A percentile compares a stretch with the other conserved stretches of the same genome.
Conservation (phyloP, 768 basidiomycete species). For the Tulasnella sp. region DNA sequence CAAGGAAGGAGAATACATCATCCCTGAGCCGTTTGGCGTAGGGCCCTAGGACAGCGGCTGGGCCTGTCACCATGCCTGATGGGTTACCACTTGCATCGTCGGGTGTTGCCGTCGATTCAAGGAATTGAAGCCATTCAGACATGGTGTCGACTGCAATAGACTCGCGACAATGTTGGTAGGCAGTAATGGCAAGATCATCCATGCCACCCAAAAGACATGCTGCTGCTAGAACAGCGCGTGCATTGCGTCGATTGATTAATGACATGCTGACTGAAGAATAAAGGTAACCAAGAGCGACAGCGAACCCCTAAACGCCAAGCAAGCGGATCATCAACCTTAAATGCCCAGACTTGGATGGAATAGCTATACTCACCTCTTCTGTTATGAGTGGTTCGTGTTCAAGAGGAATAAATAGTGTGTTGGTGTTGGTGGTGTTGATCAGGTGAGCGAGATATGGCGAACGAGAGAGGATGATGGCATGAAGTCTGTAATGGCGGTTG, state of each 20-base stretch:
- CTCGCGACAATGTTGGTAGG: slow-evolving; percentile 63
- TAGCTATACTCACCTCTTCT: slow-evolving; percentile 48
- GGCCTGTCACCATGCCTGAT: background rate
- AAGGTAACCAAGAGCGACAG: slow-evolving; percentile 68
- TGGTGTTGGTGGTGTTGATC: slow-evolving; percentile 61
- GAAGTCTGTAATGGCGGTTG: slow-evolving; percentile 44
- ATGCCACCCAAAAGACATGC: slow-evolving; percentile 76
- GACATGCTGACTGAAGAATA: slow-evolving; percentile 61
- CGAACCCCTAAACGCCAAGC: slow-evolving; percentile 43
- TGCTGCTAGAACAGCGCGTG: slow-evolving; percentile 73
- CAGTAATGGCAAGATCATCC: slow-evolving; percentile 68
- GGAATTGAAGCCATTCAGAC: slow-evolving; percentile 62
- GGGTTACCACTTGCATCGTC: slow-evolving; percentile 24
- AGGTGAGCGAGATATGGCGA: slow-evolving; percentile 80
- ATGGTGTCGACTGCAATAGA: slow-evolving; percentile 68
- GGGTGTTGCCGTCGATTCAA: slow-evolving; percentile 42
- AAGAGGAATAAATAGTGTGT: slow-evolving; percentile 58
- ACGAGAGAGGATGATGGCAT: slow-evolving; percentile 75
- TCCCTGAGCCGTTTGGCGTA: slow-evolving; percentile 66
- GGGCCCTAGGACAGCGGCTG: slow-evolving; percentile 46
- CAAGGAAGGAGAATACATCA: slow-evolving; percentile 66
- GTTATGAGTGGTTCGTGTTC: slow-evolving; percentile 73
- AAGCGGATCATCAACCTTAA: background rate
- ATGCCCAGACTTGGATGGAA: background rate
- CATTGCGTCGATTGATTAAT: slow-evolving; percentile 61